These are phyloP conservation scores for Sordariomycetes sp. DNA, from an alignment of 2,329 filamentous ascomycete genomes.

Conservation along the genomic window DNA sequence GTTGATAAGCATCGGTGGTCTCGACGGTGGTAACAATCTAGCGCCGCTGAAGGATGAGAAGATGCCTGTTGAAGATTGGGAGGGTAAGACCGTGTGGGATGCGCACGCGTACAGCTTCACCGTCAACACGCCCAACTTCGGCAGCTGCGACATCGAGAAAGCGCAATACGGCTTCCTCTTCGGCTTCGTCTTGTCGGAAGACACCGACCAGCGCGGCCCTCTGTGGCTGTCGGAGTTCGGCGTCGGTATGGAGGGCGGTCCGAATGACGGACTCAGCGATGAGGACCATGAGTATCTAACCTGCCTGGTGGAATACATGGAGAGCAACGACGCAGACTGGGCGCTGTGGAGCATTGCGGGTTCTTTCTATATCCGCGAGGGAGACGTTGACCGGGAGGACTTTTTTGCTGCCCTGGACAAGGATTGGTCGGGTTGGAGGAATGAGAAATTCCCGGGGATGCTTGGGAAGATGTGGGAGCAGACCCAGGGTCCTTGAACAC, in stretches of 20 bases:
- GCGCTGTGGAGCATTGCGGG: conserved; percentile 49
- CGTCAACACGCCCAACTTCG: conserved; percentile 32
- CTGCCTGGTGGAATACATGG: conserved; percentile 43
- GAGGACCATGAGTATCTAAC: conserved; percentile 37
- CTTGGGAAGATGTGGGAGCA: conserved; percentile 28
- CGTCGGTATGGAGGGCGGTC: conserved; percentile 35
- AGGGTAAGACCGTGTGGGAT: conserved; percentile 49
- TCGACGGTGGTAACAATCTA: conserved; percentile 44
- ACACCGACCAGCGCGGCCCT: conserved; percentile 38
- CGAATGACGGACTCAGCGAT: conserved; percentile 29
- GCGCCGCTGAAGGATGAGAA: conserved; percentile 24
- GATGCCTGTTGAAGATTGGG: conserved; percentile 35
- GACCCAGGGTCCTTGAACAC: conserved; percentile 22
- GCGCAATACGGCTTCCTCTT: conserved; percentile 34
- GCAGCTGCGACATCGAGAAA: conserved; percentile 32
- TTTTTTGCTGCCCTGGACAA: conserved; percentile 39
- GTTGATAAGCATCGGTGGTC: conserved; percentile 44
- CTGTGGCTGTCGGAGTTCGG: conserved; percentile 53
- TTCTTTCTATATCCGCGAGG: conserved; percentile 47
- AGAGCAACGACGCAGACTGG: conserved; percentile 50
- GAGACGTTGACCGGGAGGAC: conserved; percentile 40
- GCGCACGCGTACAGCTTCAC: conserved; percentile 50
- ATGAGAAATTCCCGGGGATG: conserved; percentile 21
- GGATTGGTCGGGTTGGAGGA: conserved; percentile 28
- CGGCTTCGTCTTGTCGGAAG: conserved; percentile 43